Percentiles rank a stretch among this genome's conserved stretches.
These are phyloP conservation scores for Rhodomyrtus psidioides DNA, from an alignment of 441 rosid species.

Conservation along the genomic window DNA sequence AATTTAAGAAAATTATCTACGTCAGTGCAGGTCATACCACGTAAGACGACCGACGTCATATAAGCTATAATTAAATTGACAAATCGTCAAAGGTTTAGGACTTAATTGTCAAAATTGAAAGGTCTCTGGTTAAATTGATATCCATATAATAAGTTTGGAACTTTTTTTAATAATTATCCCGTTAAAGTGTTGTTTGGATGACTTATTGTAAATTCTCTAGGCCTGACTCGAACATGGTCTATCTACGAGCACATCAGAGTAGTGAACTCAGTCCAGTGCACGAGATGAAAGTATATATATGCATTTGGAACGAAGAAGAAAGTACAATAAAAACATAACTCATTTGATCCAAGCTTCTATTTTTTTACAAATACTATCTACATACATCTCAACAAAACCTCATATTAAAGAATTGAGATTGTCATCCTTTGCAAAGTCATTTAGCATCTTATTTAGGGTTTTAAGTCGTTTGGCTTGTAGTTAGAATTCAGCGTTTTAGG, in stretches of 20 bases:
- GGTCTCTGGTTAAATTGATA: neutral
- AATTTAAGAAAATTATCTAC: neutral
- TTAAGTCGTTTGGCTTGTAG: neutral
- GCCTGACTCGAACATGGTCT: neutral
- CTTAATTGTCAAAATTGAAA: neutral
- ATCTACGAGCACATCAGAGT: neutral
- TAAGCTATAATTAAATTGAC: neutral
- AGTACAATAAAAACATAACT: neutral
- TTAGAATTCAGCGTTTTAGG: neutral
- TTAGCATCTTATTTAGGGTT: neutral
- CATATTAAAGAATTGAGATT: neutral
- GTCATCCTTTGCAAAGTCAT: neutral
- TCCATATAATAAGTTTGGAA: neutral
- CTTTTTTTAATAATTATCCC: neutral
- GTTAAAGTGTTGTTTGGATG: neutral
- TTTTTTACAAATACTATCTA: neutral
- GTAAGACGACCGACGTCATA: fast-evolving
- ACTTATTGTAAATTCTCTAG: neutral
- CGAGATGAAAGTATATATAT: neutral
- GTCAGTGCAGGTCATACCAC: fast-evolving
- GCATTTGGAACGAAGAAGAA: neutral
- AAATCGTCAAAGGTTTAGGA: neutral
- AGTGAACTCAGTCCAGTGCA: neutral
- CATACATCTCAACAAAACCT: neutral
- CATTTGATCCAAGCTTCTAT: neutral